Percentiles rank a stretch among this genome's conserved stretches.
Evolutionary conservation across 2,329 filamentous ascomycete species (phyloP).

Genomic region (Xylaria sp.): DNA sequence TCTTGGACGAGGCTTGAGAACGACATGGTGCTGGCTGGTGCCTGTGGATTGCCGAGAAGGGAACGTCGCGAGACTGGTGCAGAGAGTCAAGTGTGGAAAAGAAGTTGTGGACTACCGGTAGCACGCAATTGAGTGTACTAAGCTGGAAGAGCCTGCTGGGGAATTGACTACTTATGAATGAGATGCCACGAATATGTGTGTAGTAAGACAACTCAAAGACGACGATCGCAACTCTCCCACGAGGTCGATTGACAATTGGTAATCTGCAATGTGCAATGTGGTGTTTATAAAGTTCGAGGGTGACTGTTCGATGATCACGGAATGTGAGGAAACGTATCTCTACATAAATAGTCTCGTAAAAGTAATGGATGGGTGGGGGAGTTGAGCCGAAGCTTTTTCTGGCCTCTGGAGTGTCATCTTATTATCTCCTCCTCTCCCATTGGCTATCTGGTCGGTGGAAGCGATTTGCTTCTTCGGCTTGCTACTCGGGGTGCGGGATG

Average conservation of each 20-base stretch:
- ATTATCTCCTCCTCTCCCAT: conserved; percentile 24
- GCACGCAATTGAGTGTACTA: not conserved
- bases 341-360: not conserved
- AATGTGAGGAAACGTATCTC: conserved; percentile 7
- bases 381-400: conserved; percentile 13
- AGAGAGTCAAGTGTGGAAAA: not conserved
- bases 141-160: not conserved
- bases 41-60: not conserved
- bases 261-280: not conserved
- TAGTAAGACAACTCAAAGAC: not conserved
- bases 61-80: too few species aligned
- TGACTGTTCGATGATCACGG: not conserved
- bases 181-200: not conserved
- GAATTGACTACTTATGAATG: not conserved
- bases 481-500: conserved; percentile 25
- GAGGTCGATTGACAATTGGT: conserved; percentile 3
- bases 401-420: not conserved
- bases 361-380: not conserved
- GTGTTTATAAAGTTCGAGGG: not conserved
- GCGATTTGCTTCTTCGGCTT: conserved; percentile 20
- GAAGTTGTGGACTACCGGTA: too few species aligned
- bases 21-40: conserved; percentile 60
- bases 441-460: conserved; percentile 7
- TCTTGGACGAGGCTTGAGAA: conserved; percentile 76
- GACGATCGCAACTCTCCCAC: not conserved